Conservation (phyloP, 768 basidiomycete genomes). For the Mycena venus region DNA sequence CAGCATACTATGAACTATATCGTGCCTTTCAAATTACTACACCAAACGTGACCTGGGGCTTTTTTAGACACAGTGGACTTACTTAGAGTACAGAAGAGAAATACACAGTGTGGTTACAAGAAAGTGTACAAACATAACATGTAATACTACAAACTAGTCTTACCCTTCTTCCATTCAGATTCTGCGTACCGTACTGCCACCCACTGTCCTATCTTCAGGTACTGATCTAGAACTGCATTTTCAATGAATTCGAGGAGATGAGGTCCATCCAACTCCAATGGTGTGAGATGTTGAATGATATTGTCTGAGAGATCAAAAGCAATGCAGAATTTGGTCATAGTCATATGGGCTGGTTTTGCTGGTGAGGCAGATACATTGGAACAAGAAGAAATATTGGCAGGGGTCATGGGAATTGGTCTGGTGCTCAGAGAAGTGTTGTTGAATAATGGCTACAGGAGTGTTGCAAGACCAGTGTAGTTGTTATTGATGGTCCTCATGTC, state of each 20-base stretch:
- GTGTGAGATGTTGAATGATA: background rate
- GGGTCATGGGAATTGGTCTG: no score
- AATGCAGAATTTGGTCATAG: background rate
- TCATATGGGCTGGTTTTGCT: background rate
- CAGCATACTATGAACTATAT: conserved; percentile 15
- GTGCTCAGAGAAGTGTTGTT: no score
- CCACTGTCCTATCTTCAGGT: conserved; percentile 1
- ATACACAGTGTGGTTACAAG: background rate
- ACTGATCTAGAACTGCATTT: background rate
- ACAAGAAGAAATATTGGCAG: no score
- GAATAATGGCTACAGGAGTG: no score
- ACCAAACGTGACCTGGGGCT: conserved; percentile 16
- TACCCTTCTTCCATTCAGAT: conserved; percentile 8
- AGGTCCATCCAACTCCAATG: conserved; percentile 1
- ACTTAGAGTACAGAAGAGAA: background rate
- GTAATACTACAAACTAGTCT: background rate
- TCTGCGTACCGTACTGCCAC: background rate
- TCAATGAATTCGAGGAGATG: conserved; percentile 3
- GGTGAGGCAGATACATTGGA: background rate
- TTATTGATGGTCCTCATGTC: no score
- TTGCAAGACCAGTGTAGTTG: no score
- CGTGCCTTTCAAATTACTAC: conserved; percentile 13
- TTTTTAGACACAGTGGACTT: conserved; percentile 7
- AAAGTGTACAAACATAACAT: background rate
- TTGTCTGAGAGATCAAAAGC: background rate